Percentiles rank a stretch among this genome's conserved stretches.
phyloP scores from a whole-genome alignment of 2,329 filamentous ascomycete species.

The Proliferodiscus dingleyae region DNA sequence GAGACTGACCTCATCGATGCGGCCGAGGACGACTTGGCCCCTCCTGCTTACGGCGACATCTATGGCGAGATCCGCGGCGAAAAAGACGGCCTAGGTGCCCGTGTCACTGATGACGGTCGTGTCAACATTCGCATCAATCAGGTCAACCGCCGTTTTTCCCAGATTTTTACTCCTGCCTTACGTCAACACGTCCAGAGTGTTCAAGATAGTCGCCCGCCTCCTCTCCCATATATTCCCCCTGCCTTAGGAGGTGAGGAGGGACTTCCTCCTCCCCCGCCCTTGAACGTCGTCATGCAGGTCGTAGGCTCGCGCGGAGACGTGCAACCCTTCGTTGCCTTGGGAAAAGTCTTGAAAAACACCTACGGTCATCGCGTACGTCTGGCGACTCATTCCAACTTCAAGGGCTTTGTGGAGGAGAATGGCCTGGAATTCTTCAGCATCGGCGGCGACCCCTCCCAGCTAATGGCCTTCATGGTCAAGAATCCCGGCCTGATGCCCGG shows the following conservation, averaged over 20 bases:
- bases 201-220: conserved; percentile 41
- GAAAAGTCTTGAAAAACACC: conserved; percentile 59
- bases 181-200: conserved; percentile 38
- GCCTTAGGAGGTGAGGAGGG: conserved; percentile 58
- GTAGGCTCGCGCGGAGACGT: conserved; percentile 76
- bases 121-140: conserved; percentile 74
- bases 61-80: conserved; percentile 36
- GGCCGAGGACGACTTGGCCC: conserved; percentile 27
- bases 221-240: conserved; percentile 67
- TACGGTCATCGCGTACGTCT: conserved; percentile 72
- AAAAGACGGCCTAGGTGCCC: conserved; percentile 33
- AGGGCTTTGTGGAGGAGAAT: conserved; percentile 65
- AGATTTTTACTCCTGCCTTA: conserved; percentile 60
- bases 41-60: conserved; percentile 37
- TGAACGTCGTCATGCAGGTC: conserved; percentile 81
- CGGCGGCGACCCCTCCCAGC: conserved; percentile 62
- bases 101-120: conserved; percentile 57
- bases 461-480: conserved; percentile 70
- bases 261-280: conserved; percentile 41
- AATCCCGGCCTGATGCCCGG: conserved; percentile 80
- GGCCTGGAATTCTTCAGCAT: conserved; percentile 76
- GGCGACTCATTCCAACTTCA: conserved; percentile 72
- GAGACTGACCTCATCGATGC: conserved; percentile 24
- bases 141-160: conserved; percentile 56
- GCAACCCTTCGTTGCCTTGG: conserved; percentile 73